phyloP scores from a whole-genome alignment of 2,329 filamentous ascomycete species.

The Phymatotrichopsis omnivora region DNA sequence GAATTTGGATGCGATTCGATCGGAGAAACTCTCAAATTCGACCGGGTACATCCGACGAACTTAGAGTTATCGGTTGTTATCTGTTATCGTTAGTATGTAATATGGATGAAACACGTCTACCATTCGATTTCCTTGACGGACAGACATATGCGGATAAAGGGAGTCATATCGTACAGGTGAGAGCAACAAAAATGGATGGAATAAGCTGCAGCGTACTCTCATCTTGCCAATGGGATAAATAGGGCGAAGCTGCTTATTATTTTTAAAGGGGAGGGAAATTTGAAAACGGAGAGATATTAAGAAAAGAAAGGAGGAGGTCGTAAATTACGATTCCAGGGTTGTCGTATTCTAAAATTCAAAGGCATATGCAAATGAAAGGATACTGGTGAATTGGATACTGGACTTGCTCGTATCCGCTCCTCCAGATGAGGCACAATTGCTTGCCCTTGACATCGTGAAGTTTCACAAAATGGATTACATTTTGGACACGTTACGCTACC shows the following conservation, averaged over 20 bases:
- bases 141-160: constrained; percentile 8
- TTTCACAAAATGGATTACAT: not conserved
- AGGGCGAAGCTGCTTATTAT: not conserved
- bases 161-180: constrained; percentile 5
- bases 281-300: not conserved
- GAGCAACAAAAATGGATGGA: constrained; percentile 2
- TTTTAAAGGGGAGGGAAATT: not conserved
- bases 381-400: not conserved
- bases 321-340: not conserved
- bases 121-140: constrained; percentile 14
- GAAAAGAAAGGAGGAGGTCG: not conserved
- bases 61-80: constrained; percentile 2
- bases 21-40: not conserved
- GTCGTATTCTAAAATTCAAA: not conserved
- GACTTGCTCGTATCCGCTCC: not conserved
- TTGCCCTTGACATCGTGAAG: not conserved
- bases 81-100: constrained; percentile 7
- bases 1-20: constrained; percentile 5
- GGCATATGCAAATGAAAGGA: not conserved
- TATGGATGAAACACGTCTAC: constrained; percentile 17
- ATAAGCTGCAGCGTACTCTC: constrained; percentile 13
- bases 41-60: not conserved
- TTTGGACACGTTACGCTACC: not conserved
- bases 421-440: not conserved
- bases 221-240: not conserved